Evolutionary conservation across 2,329 filamentous ascomycete genomes (phyloP), one percentile per base, ranked within the genome.

Genomic region (Pseudogymnoascus sp.): DNA sequence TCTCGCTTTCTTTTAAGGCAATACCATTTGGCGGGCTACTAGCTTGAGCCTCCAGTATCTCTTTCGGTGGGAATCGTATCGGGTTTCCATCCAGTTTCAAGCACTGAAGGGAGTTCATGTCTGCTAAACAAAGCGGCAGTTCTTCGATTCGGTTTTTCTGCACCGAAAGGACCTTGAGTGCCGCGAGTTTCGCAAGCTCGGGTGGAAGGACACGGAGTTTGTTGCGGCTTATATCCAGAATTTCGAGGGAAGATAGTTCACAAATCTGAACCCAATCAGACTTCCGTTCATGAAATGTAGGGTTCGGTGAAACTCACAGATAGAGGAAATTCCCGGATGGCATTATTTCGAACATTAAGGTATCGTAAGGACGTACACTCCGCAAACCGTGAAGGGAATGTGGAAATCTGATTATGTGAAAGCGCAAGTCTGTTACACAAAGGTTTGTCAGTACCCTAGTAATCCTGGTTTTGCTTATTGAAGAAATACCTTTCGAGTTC

Each of bases 11-110:
- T 64, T 84, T 83, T 43, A 78, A 66, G 12, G 76, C 74, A 2
- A 77, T 77, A 37, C 84, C 82, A 66, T 83, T 82, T 1, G 82
- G 78, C 15, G 82, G 81, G 57, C 77, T 84, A 39, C 75, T 75
- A 15, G 79, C 77, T 68, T 81, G 80, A 9, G 83, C 76, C 66
- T 87, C 84, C 25, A 91, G 73, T 12, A 88, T 79, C 66, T 88
- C 85, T 67, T 81, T 84, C 14, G 90, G 87, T 3, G 91, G 91
- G 68, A 93, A 93, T 62, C 81, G 83, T 62, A 97, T 82, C 7
- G 90, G 90, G 68, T 97, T 97, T 50, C 91, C 91, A 62, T 93
- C 89, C 36, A 97, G 84, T 73, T 96, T 96, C 61, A 97, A 80
- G 66, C 95, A 89, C 71, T 93, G 90, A 62, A 97, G 77, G 61